Evolutionary conservation across 2,329 filamentous ascomycete species (phyloP).

Genomic region (Xylaria hypoxylon): DNA sequence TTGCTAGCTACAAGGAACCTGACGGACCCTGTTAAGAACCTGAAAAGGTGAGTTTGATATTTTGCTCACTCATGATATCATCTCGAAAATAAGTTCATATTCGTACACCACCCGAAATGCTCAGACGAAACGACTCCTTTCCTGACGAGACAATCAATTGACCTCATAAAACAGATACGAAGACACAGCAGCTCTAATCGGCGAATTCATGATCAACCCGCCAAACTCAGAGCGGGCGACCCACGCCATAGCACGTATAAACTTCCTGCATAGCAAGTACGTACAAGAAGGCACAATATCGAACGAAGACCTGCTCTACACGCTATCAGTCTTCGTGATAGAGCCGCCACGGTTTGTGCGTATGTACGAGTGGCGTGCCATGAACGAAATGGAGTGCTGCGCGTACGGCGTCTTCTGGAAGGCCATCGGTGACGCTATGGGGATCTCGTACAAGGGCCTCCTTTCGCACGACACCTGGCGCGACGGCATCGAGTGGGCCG

Average conservation of each 20-base stretch:
- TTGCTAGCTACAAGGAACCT: slow-evolving; percentile 50
- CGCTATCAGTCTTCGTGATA: slow-evolving; percentile 68
- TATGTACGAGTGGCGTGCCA: slow-evolving; percentile 75
- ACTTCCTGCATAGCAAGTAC: slow-evolving; percentile 55
- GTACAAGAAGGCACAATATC: slow-evolving; percentile 51
- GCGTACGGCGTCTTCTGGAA: slow-evolving; percentile 79
- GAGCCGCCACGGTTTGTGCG: slow-evolving; percentile 74
- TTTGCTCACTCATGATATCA: not conserved
- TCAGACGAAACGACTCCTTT: not conserved
- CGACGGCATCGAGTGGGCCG: slow-evolving; percentile 64
- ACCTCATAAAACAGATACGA: slow-evolving; percentile 46
- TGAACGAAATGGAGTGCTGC: slow-evolving; percentile 75
- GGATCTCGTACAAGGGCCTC: slow-evolving; percentile 63
- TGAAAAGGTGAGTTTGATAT: slow-evolving; percentile 46
- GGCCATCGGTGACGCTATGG: slow-evolving; percentile 75
- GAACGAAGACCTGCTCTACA: slow-evolving; percentile 55
- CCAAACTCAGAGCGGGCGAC: slow-evolving; percentile 53
- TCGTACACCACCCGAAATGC: not conserved
- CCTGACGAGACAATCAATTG: not conserved
- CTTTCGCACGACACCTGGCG: slow-evolving; percentile 55
- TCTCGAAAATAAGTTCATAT: not conserved
- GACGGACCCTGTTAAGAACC: slow-evolving; percentile 48
- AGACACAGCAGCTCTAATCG: slow-evolving; percentile 50
- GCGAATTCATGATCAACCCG: slow-evolving; percentile 51
- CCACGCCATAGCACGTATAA: slow-evolving; percentile 54